phyloP scores from a whole-genome alignment of 176 grass and related monocot species.

The Lolium rigidum region DNA sequence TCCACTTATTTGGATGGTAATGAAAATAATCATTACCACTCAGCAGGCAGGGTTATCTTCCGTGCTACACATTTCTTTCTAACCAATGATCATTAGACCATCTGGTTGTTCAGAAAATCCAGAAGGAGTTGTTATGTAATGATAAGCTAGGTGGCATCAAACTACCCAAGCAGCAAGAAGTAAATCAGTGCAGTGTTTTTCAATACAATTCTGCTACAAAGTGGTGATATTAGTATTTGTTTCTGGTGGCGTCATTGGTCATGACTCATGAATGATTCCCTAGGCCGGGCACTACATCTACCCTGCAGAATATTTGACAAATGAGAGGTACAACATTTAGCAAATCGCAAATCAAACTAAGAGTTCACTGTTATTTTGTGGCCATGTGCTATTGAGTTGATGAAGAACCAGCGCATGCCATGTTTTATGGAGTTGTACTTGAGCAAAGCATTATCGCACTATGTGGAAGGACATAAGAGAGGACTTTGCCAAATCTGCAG shows the following conservation, averaged over 20 bases:
- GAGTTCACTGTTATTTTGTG: no score
- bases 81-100: neutral
- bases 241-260: neutral
- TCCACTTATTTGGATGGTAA: neutral
- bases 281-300: no score
- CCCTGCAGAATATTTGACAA: no score
- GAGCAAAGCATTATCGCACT: neutral
- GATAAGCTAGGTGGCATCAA: neutral
- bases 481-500: neutral
- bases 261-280: no score
- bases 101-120: neutral
- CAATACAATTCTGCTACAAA: neutral
- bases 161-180: neutral
- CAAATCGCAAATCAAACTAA: no score
- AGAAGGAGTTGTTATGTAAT: neutral
- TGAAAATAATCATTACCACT: neutral
- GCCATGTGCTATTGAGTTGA: neutral
- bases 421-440: neutral
- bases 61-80: neutral
- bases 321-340: no score
- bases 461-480: neutral
- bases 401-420: neutral
- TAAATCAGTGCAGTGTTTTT: neutral
- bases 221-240: neutral
- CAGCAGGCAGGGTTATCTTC: slow-evolving; percentile 5